Evolutionary conservation across 371 early-diverging fungal species (phyloP).

Genomic region (Haplosporangium sp.): DNA sequence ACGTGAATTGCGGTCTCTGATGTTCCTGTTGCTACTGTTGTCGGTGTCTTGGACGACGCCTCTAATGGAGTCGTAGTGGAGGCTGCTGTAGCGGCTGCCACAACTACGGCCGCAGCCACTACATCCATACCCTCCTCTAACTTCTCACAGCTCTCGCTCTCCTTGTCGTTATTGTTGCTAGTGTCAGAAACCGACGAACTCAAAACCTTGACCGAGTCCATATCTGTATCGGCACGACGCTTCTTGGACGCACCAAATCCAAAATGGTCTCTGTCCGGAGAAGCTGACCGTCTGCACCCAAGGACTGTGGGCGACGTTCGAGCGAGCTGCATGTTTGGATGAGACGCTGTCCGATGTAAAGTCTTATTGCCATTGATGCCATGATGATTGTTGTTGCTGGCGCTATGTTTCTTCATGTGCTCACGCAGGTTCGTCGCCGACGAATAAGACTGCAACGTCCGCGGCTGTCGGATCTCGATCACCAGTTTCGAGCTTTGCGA

Average conservation of each 20-base stretch:
- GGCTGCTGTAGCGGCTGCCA: slow-evolving; percentile 12
- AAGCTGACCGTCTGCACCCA: slow-evolving; percentile 14
- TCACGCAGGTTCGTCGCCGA: slow-evolving; percentile 4
- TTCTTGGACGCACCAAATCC: slow-evolving; percentile 22
- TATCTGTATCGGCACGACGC: slow-evolving; percentile 16
- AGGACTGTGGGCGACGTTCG: slow-evolving; percentile 9
- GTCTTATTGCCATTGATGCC: background rate
- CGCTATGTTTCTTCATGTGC: background rate
- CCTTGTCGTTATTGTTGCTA: background rate
- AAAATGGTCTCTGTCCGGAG: background rate
- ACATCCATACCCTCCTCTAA: background rate
- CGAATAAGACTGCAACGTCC: slow-evolving; percentile 12
- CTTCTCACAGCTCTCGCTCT: background rate
- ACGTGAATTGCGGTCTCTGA: slow-evolving; percentile 7
- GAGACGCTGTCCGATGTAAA: slow-evolving; percentile 4
- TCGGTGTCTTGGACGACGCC: background rate
- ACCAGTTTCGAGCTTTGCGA: slow-evolving; percentile 29
- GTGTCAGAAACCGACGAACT: background rate
- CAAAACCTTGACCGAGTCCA: background rate
- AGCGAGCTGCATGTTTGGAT: slow-evolving; percentile 18
- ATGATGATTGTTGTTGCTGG: background rate
- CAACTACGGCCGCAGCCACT: slow-evolving; percentile 10
- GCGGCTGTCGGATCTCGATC: slow-evolving; percentile 30
- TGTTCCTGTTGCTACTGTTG: background rate
- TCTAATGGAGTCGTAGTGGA: background rate